A percentile compares a stretch with the other conserved stretches of the same genome.
Evolutionary conservation across 176 grass and related monocot species (phyloP).

Genomic region (Phragmites australis): DNA sequence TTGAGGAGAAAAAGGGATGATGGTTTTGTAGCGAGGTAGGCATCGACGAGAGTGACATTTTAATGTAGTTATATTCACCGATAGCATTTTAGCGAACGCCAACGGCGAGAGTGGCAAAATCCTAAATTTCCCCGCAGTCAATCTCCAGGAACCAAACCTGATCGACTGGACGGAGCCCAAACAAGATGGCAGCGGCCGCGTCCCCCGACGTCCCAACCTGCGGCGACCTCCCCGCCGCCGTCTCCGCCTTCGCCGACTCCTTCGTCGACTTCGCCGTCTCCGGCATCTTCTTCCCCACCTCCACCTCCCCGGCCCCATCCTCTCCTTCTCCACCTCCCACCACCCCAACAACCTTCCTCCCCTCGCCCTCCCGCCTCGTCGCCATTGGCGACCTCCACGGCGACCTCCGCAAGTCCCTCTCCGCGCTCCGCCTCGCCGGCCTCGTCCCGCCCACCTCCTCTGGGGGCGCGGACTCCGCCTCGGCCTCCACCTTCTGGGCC

Average conservation of each 20-base stretch:
- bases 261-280: conserved; percentile 79
- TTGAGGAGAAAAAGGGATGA: background rate
- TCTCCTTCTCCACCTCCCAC: background rate
- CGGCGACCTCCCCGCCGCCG: conserved; percentile 55
- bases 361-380: conserved; percentile 65
- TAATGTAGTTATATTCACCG: too few relatives aligned
- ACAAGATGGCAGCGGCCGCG: conserved; percentile 5
- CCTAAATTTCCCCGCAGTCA: background rate
- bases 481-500: conserved; percentile 47
- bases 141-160: background rate
- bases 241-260: conserved; percentile 85
- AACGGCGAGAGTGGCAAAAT: too few relatives aligned
- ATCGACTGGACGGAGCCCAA: too few relatives aligned
- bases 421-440: conserved; percentile 76
- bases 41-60: too few relatives aligned
- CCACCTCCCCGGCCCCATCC: background rate
- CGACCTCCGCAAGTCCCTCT: conserved; percentile 72
- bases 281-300: conserved; percentile 65
- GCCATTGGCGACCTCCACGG: conserved; percentile 93
- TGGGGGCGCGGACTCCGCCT: background rate
- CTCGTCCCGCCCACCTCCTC: conserved; percentile 25
- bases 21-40: too few relatives aligned
- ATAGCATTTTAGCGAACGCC: too few relatives aligned
- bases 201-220: conserved; percentile 48
- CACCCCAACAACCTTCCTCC: conserved; percentile 49